phyloP scores from a whole-genome alignment of 306 rosid genomes.

The Corylus avellana region DNA sequence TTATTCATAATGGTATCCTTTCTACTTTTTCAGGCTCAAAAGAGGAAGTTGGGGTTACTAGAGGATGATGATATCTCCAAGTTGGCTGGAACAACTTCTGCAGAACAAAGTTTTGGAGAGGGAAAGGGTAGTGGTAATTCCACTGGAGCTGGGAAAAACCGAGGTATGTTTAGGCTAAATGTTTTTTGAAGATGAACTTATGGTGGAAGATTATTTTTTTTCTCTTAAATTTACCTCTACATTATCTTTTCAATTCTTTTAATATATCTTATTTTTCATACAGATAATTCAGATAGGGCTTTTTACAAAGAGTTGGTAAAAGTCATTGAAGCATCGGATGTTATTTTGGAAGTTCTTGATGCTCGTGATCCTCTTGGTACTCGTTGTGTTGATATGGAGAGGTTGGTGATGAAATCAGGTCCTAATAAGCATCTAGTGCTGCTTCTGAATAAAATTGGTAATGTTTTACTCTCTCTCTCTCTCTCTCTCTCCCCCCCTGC shows the following conservation, averaged over 20 bases:
- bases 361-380: conserved; percentile 98
- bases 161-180: conserved; percentile 44
- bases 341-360: conserved; percentile 92
- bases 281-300: conserved; percentile 73
- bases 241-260: neutral
- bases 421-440: conserved; percentile 83
- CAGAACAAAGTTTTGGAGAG: conserved; percentile 21
- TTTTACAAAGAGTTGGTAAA: conserved; percentile 88
- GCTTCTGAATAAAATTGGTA: conserved; percentile 95
- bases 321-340: conserved; percentile 92
- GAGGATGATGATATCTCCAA: conserved; percentile 53
- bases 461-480: neutral
- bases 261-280: neutral
- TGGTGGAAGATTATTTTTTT: neutral
- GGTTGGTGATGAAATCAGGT: conserved; percentile 77
- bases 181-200: neutral
- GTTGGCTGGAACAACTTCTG: conserved; percentile 19
- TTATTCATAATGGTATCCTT: neutral
- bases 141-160: conserved; percentile 32
- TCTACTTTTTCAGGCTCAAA: conserved; percentile 63
- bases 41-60: conserved; percentile 78
- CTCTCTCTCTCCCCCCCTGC: neutral
- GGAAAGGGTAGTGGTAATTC: conserved; percentile 27
- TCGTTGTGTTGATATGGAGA: conserved; percentile 82
- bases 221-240: neutral